Evolutionary conservation across 495 filamentous ascomycete species (phyloP).

Genomic region (Penicillium desertorum): DNA sequence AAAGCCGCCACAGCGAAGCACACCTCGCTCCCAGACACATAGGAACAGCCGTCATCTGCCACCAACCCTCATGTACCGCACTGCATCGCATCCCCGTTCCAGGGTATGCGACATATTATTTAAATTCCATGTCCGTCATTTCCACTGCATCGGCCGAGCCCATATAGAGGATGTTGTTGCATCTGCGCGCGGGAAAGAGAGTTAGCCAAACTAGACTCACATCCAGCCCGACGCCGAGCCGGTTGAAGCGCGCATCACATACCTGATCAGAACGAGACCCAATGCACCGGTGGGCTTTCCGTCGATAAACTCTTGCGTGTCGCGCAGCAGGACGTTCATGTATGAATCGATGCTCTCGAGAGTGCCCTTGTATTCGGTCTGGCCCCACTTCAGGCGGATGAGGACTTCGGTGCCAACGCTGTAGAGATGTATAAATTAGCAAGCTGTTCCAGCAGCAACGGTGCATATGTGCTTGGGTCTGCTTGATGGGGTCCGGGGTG

Average conservation of each 20-base stretch:
- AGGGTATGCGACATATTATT: constrained; percentile 28
- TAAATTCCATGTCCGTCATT: constrained; percentile 53
- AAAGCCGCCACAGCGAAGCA: neutral
- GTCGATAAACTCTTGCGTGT: constrained; percentile 89
- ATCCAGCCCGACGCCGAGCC: neutral
- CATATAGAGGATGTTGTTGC: constrained; percentile 97
- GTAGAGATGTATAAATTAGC: constrained; percentile 18
- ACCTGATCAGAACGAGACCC: constrained; percentile 93
- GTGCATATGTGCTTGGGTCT: neutral
- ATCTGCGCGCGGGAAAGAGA: constrained; percentile 46
- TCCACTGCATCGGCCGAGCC: constrained; percentile 59
- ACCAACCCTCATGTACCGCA: constrained; percentile 1
- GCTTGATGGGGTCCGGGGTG: constrained; percentile 2
- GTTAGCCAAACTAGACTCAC: constrained; percentile 19
- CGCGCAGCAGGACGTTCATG: constrained; percentile 93
- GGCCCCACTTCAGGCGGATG: constrained; percentile 94
- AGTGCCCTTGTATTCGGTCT: constrained; percentile 92
- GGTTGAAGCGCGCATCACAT: constrained; percentile 20
- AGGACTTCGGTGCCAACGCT: constrained; percentile 88
- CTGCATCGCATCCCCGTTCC: neutral
- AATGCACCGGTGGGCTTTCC: constrained; percentile 79
- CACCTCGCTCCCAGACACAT: neutral
- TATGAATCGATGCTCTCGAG: constrained; percentile 94
- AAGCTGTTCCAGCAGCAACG: neutral
- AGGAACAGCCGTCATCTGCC: neutral